A percentile compares a stretch with the other conserved stretches of the same genome.
phyloP scores from a whole-genome alignment of 257 asterid genomes.

The Plantago ovata region DNA sequence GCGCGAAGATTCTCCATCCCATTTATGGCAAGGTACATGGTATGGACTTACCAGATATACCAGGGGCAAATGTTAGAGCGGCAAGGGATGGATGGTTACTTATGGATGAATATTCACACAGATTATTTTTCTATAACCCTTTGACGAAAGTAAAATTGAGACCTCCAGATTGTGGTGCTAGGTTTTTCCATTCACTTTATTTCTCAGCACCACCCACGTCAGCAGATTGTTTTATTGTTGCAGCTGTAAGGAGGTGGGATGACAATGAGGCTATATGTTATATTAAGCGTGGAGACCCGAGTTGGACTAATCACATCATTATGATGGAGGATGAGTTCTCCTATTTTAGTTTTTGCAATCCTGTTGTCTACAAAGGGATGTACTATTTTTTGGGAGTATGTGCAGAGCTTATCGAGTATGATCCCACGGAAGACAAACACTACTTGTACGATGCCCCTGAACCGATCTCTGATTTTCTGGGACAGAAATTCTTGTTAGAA shows the following conservation, averaged over 20 bases:
- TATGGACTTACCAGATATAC: background rate
- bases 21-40: background rate
- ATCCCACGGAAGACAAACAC: background rate
- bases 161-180: background rate
- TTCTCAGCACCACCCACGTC: constrained; percentile 11
- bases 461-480: background rate
- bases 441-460: background rate
- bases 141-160: background rate
- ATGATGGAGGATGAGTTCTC: background rate
- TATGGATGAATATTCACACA: background rate
- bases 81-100: constrained; percentile 12
- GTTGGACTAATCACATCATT: background rate
- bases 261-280: background rate
- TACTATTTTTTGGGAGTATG: background rate
- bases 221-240: constrained; percentile 1
- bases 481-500: constrained; percentile 1
- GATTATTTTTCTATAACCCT: constrained; percentile 6
- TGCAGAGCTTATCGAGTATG: background rate
- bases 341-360: background rate
- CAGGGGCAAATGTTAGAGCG: background rate
- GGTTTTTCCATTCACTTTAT: background rate
- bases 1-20: background rate
- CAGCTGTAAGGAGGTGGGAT: background rate
- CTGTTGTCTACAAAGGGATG: background rate
- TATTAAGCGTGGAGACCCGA: background rate